phyloP scores from a whole-genome alignment of 202 grass and related monocot species.

The Digitaria exilis region DNA sequence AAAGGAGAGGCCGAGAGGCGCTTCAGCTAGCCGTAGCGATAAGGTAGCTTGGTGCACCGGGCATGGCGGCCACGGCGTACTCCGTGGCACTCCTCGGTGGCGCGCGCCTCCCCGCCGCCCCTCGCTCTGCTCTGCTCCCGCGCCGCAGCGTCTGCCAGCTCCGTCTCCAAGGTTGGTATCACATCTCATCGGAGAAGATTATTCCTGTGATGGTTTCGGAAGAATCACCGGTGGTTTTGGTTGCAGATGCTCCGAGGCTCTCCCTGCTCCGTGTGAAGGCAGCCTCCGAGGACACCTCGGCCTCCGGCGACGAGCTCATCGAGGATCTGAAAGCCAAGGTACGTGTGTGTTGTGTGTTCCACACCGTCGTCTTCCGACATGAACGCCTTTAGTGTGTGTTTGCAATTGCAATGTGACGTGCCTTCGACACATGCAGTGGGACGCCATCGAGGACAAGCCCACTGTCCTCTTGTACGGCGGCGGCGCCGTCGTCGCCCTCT shows the following conservation, averaged over 20 bases:
- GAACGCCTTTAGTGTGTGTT: background rate
- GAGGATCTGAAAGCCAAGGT: constrained; percentile 88
- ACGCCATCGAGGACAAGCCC: constrained; percentile 88
- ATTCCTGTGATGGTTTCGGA: too few relatives aligned
- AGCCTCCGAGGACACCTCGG: constrained; percentile 81
- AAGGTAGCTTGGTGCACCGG: constrained; percentile 19
- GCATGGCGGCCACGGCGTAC: constrained; percentile 71
- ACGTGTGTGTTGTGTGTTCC: too few relatives aligned
- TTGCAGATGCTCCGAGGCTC: constrained; percentile 63
- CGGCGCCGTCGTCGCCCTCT: constrained; percentile 76
- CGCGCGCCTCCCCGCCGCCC: constrained; percentile 53
- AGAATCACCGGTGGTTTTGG: background rate
- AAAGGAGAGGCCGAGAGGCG: constrained; percentile 34
- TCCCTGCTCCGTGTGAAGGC: constrained; percentile 62
- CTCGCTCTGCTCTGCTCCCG: constrained; percentile 31
- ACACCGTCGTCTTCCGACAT: background rate
- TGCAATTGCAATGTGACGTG: background rate
- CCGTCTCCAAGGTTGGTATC: constrained; percentile 56
- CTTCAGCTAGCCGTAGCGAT: constrained; percentile 24
- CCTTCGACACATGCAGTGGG: constrained; percentile 58
- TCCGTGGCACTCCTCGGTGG: constrained; percentile 70
- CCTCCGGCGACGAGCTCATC: constrained; percentile 66
- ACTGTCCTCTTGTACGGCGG: constrained; percentile 88
- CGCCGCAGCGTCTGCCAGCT: constrained; percentile 39
- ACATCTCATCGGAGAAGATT: too few relatives aligned